Conservation (phyloP, 495 filamentous ascomycete species). For the Penicillium roqueforti region DNA sequence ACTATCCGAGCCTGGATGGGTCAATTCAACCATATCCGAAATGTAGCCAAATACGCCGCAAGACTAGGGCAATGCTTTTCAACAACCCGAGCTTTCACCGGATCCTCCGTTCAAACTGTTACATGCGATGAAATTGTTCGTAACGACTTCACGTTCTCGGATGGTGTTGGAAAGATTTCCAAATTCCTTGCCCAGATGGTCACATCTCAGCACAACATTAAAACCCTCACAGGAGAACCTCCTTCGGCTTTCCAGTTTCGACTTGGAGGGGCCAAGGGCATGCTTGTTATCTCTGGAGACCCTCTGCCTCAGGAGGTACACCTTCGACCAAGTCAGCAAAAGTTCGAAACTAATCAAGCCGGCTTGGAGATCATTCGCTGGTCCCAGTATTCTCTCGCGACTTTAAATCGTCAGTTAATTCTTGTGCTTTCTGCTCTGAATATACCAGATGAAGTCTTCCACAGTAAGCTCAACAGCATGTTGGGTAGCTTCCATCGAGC, state of each 20-base stretch:
- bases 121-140: conserved; percentile 60
- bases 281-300: conserved; percentile 68
- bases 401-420: conserved; percentile 87
- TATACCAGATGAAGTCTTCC: conserved; percentile 63
- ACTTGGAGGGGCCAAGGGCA: conserved; percentile 85
- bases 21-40: conserved; percentile 67
- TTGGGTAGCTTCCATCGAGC: conserved; percentile 61
- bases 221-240: conserved; percentile 36
- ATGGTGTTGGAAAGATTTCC: conserved; percentile 94
- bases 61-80: conserved; percentile 94
- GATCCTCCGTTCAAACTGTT: conserved; percentile 35
- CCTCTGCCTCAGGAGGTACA: conserved; percentile 58
- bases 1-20: conserved; percentile 93
- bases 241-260: conserved; percentile 91
- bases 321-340: conserved; percentile 78
- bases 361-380: conserved; percentile 80
- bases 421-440: conserved; percentile 74
- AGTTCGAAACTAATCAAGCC: conserved; percentile 69
- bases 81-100: conserved; percentile 69
- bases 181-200: conserved; percentile 66
- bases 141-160: conserved; percentile 70
- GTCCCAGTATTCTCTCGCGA: conserved; percentile 68
- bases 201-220: conserved; percentile 57
- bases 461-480: conserved; percentile 59
- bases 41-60: conserved; percentile 81